phyloP scores from a whole-genome alignment of 2,329 filamentous ascomycete species.

The Emergomyces pasteurianus region DNA sequence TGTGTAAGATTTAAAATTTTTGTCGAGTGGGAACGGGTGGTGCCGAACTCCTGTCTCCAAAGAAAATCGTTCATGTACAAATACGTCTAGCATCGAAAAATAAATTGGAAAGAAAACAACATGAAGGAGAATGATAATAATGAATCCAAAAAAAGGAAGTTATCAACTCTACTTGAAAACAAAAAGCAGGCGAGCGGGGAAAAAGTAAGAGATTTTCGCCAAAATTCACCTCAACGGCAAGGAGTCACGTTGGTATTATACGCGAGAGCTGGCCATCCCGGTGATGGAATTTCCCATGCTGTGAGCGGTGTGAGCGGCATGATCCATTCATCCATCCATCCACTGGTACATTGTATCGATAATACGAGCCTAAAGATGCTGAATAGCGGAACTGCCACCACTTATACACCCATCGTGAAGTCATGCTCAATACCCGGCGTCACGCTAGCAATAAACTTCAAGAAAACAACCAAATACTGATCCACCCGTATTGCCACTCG shows the following conservation, averaged over 20 bases:
- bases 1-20: background rate
- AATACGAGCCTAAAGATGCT: background rate
- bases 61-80: background rate
- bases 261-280: background rate
- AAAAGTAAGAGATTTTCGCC: background rate
- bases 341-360: background rate
- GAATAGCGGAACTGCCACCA: background rate
- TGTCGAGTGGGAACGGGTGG: background rate
- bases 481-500: slow-evolving; percentile 38
- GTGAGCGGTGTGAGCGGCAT: background rate
- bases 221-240: background rate
- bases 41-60: background rate
- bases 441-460: slow-evolving; percentile 69
- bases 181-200: no score
- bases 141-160: background rate
- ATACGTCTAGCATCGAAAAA: background rate
- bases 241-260: background rate
- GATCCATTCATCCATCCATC: background rate
- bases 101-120: background rate
- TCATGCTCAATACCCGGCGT: slow-evolving; percentile 97
- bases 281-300: background rate
- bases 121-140: background rate
- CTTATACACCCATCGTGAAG: slow-evolving; percentile 84
- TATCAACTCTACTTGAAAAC: background rate
- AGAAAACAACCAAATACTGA: slow-evolving; percentile 41